A percentile compares a stretch with the other conserved stretches of the same genome.
Conservation (phyloP, 1,284 basidiomycete genomes). For the Rhizoctonia solani region DNA sequence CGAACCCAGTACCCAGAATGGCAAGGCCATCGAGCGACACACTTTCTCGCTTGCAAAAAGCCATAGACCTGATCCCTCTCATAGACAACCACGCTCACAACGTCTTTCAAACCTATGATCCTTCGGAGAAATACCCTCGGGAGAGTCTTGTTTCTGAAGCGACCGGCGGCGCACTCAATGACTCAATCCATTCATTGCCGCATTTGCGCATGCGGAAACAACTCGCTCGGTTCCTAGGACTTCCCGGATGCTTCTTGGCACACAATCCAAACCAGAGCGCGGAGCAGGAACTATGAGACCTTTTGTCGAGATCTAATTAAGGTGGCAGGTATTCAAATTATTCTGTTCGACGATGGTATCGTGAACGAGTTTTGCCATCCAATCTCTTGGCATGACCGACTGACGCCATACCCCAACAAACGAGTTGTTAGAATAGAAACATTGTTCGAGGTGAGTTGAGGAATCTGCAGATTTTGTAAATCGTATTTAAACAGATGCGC, state of each 20-base stretch:
- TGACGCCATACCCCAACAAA: slow-evolving; percentile 56
- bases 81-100: slow-evolving; percentile 81
- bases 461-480: not conserved
- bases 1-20: no score
- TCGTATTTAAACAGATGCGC: not conserved
- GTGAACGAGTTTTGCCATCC: slow-evolving; percentile 57
- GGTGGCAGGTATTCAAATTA: slow-evolving; percentile 59
- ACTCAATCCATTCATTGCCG: slow-evolving; percentile 60
- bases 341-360: slow-evolving; percentile 73
- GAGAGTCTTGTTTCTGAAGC: slow-evolving; percentile 70
- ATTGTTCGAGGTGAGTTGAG: slow-evolving; percentile 3
- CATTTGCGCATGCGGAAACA: slow-evolving; percentile 60
- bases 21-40: not conserved
- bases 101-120: slow-evolving; percentile 55
- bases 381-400: slow-evolving; percentile 63
- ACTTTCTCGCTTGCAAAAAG: not conserved
- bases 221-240: slow-evolving; percentile 54
- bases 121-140: slow-evolving; percentile 53
- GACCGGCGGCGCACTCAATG: slow-evolving; percentile 55
- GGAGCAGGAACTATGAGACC: slow-evolving; percentile 54
- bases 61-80: slow-evolving; percentile 45
- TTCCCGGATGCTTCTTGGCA: slow-evolving; percentile 53
- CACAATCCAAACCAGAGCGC: slow-evolving; percentile 55
- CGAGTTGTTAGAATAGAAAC: slow-evolving; percentile 67
- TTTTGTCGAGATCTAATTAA: slow-evolving; percentile 61